Evolutionary conservation across 257 asterid genomes (phyloP), one percentile per base, ranked within the genome.

Genomic region (Perilla frutescens): DNA sequence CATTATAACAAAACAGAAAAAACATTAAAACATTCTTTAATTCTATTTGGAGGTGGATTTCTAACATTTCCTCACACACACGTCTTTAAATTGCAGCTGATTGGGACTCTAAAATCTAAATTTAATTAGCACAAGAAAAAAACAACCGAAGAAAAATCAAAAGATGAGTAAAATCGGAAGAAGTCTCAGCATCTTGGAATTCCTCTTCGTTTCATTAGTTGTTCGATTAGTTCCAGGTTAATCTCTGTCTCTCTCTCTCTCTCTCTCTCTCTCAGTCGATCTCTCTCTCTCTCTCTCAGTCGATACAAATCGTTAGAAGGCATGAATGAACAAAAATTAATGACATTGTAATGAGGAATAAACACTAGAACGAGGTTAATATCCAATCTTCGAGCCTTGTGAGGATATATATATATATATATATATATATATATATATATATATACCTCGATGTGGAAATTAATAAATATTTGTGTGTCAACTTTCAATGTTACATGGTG

Each of bases 211-310:
- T 32, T 45, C 41, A 48, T 45, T 71, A 7, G 67, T 7, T 40
- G 57, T 70, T 57, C 58, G 14, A 58, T 14, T 45, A 9, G 9
- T 71, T 47, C 12, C 59, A 71, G 76, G 76, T 71, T 12, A 34
- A 5, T 55, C 61, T 55, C 31, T n/a, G 32, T 26, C 61, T 55
- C 61, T 26, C 61, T 55, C 37, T 55, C 61, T 55, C 37, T 55
- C 60, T 54, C 36, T 50, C 11, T 49, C 45, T 10, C 12, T 31
- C n/a, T n/a, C n/a, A n/a, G n/a, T n/a, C n/a, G n/a, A n/a, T n/a
- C n/a, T n/a, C 10, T 43, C 70, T 10, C 11, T 43, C 12, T 13
- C 67, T 43, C 48, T 43, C 48, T 6, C 1, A 8, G 7, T 43
- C 7, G 6, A 2, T 41, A 41, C 6, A 8, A 1, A 41, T 20